Base-by-base conservation (phyloP, 2,329 filamentous ascomycete genomes). In the Paramyrothecium sp. region DNA sequence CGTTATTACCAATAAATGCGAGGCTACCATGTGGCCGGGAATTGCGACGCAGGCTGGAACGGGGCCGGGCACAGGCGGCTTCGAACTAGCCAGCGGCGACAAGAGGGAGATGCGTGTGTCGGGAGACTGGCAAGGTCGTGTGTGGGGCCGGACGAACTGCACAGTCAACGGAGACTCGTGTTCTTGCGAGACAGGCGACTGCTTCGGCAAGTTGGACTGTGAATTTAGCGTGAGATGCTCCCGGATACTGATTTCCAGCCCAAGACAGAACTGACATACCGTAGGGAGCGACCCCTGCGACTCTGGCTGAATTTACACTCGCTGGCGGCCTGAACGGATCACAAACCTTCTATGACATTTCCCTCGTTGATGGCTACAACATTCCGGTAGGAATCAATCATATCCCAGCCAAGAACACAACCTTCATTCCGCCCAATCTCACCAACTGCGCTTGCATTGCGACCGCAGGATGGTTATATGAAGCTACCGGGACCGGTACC, bases 91-190 rank as follows among this genome's bases (percentile, higher is more conserved):
- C 1, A 70, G 84, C 3, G 85, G 88, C 49, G 75, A 81, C 34
- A 85, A 81, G 55, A 83, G 73, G 59, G 81, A 82, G 47, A 76
- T 92, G 59, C 85, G 81, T 54, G 89, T 95, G 22, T 84, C 86
- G 12, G 77, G 82, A 53, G 85, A 91, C 63, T 96, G 91, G 91
- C 87, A 90, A 69, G 91, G 91, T 11, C 84, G 91, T 55, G 79
- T 95, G 26, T 95, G 91, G 91, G 91, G 87, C 13, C 81, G 91
- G 55, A 94, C 91, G 19, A 95, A 95, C 69, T 96, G 91, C 75
- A 90, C 84, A 44, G 91, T 92, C 71, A 85, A 88, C 63, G 78
- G 78, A 17, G 81, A 86, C 51, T 89, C 87, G 1, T 85, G 80
- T 54, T 86, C 89, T 21, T 95, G 91, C 72, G 71, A 78, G 53